Conservation (phyloP, 2,329 filamentous ascomycete species). For the Fusarium sp. region DNA sequence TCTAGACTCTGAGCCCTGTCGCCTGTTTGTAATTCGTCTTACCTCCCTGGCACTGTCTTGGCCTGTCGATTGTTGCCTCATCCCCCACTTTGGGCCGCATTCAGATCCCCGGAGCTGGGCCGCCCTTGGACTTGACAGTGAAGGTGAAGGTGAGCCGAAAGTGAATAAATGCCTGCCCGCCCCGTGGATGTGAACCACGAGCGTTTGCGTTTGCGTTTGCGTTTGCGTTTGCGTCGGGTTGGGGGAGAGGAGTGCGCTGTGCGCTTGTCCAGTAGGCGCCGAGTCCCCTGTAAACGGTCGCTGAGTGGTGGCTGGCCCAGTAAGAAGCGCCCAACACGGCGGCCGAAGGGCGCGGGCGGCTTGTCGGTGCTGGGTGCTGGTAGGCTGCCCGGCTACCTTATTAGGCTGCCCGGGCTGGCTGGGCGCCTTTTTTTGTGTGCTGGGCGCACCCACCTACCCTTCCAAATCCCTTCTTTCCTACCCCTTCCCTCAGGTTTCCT, state of each 20-base stretch:
- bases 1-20: conserved; percentile 7
- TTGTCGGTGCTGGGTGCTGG: conserved; percentile 5
- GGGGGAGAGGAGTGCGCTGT: conserved; percentile 11
- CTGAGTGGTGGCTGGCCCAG: conserved; percentile 19
- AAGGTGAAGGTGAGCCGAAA: conserved; percentile 10
- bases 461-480: conserved; percentile 11
- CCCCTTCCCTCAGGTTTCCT: conserved; percentile 11
- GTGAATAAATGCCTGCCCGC: too few species aligned
- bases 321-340: background rate
- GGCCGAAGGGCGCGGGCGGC: conserved; percentile 9
- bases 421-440: conserved; percentile 4
- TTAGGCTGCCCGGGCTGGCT: too few species aligned
- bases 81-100: conserved; percentile 44
- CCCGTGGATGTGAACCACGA: too few species aligned
- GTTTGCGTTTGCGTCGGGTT: conserved; percentile 4
- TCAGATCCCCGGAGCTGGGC: conserved; percentile 11
- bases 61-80: conserved; percentile 38
- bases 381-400: too few species aligned
- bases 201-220: too few species aligned
- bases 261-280: conserved; percentile 23
- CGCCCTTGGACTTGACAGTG: conserved; percentile 2
- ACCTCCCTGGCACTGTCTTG: conserved; percentile 16
- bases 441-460: conserved; percentile 14
- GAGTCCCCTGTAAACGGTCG: conserved; percentile 16
- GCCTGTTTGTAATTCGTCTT: conserved; percentile 29